These are phyloP conservation scores for Pezicula neosporulosa DNA, from an alignment of 2,329 filamentous ascomycete genomes.

Conservation along the genomic window DNA sequence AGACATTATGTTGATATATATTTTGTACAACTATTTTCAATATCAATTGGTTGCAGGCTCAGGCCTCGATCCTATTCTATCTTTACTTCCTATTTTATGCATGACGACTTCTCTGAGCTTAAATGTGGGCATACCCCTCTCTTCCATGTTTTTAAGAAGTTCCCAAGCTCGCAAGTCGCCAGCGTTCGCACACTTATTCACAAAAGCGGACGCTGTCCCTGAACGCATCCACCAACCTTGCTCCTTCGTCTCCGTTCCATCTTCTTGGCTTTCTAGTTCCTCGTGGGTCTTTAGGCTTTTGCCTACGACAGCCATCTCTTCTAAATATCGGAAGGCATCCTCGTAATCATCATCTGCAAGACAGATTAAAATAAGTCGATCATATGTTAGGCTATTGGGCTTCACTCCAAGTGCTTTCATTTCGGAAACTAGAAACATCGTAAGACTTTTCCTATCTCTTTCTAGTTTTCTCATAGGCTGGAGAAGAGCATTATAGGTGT, in stretches of 20 bases:
- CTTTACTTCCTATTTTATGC: too few species aligned
- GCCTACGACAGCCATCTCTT: slow-evolving; percentile 43
- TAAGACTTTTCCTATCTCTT: slow-evolving; percentile 49
- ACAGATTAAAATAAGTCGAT: slow-evolving; percentile 57
- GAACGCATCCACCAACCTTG: slow-evolving; percentile 28
- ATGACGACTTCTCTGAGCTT: neutral
- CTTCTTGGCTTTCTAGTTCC: slow-evolving; percentile 7
- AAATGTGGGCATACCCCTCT: slow-evolving; percentile 11
- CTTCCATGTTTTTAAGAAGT: slow-evolving; percentile 20
- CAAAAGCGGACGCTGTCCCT: slow-evolving; percentile 19
- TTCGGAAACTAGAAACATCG: slow-evolving; percentile 60
- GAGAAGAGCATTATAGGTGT: slow-evolving; percentile 61
- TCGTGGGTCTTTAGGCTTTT: too few species aligned
- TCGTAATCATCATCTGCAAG: slow-evolving; percentile 38
- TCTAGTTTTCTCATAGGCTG: slow-evolving; percentile 32
- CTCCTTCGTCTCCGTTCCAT: slow-evolving; percentile 14
- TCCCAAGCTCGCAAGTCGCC: slow-evolving; percentile 19
- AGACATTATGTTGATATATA: too few species aligned
- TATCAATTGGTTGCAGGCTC: too few species aligned
- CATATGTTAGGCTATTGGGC: slow-evolving; percentile 58
- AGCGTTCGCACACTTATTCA: slow-evolving; percentile 14
- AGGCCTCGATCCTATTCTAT: too few species aligned
- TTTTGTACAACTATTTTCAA: too few species aligned
- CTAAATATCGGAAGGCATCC: slow-evolving; percentile 44
- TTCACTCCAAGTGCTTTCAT: slow-evolving; percentile 52